Evolutionary conservation across 2,329 filamentous ascomycete species (phyloP).

Genomic region (Tricladium varicosporioides): DNA sequence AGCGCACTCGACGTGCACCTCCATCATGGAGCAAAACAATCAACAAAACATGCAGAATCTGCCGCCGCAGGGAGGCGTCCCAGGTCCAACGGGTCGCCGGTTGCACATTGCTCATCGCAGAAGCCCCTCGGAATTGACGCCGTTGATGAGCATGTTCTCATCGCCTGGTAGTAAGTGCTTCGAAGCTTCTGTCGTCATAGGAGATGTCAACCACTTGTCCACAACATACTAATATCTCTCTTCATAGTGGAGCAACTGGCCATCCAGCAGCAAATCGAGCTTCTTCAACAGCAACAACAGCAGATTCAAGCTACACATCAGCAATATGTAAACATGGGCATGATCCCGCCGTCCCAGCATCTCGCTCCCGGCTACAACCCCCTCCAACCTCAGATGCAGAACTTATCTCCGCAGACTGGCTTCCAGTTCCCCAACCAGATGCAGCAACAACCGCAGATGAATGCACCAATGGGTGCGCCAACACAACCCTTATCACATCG

Average conservation of each 20-base stretch:
- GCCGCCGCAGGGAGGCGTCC: conserved; percentile 52
- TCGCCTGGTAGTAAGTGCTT: conserved; percentile 57
- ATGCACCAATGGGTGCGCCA: conserved; percentile 71
- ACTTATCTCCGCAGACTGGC: conserved; percentile 73
- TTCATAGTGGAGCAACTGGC: conserved; percentile 88
- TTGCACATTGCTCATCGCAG: conserved; percentile 96
- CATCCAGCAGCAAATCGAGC: conserved; percentile 96
- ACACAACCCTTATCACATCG: conserved; percentile 83
- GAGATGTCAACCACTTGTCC: background rate
- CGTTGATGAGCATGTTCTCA: conserved; percentile 87
- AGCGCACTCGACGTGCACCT: conserved; percentile 48
- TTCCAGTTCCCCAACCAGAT: conserved; percentile 88
- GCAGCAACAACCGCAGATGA: conserved; percentile 70
- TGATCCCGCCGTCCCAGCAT: conserved; percentile 83
- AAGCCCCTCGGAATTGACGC: conserved; percentile 95
- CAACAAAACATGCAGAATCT: conserved; percentile 56
- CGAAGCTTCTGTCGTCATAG: conserved; percentile 27
- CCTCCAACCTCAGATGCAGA: conserved; percentile 75
- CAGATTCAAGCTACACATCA: conserved; percentile 95
- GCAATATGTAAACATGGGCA: conserved; percentile 96
- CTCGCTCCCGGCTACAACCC: conserved; percentile 75
- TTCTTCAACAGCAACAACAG: conserved; percentile 96
- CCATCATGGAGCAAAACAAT: conserved; percentile 39
- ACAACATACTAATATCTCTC: conserved; percentile 15
- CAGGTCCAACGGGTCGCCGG: conserved; percentile 79